Evolutionary conservation across 2,329 filamentous ascomycete species (phyloP).

Genomic region (Colletotrichum sublineola): DNA sequence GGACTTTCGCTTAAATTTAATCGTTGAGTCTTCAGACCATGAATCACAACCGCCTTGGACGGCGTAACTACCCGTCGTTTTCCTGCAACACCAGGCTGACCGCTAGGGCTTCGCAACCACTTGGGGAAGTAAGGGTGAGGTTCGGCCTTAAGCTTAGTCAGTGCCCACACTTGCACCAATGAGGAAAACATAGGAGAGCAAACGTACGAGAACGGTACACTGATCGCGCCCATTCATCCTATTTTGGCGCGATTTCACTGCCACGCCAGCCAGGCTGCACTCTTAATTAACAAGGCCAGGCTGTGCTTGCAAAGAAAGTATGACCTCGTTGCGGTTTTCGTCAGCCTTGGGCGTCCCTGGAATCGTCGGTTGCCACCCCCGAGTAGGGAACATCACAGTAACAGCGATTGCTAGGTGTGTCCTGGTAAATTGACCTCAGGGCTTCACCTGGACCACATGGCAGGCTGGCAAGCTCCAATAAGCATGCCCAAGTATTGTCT

Average conservation of each 20-base stretch:
- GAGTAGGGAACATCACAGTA: not conserved
- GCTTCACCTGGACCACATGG: slow-evolving; percentile 19
- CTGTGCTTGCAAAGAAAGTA: slow-evolving; percentile 25
- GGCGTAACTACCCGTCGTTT: not conserved
- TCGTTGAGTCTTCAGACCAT: not conserved
- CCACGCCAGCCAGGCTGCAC: not conserved
- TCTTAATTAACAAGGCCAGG: not conserved
- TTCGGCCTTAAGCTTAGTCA: not conserved
- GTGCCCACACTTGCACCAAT: not conserved
- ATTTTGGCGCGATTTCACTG: slow-evolving; percentile 3
- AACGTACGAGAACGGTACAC: not conserved
- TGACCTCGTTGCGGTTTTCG: slow-evolving; percentile 8
- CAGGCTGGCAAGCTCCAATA: slow-evolving; percentile 10
- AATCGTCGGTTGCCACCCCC: slow-evolving; percentile 4
- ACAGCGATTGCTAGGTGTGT: slow-evolving; percentile 13
- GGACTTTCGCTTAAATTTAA: not conserved
- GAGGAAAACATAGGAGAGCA: slow-evolving; percentile 1
- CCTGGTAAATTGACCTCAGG: slow-evolving; percentile 11
- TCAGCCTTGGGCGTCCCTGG: not conserved
- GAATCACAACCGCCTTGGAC: not conserved
- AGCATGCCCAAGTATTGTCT: slow-evolving; percentile 18
- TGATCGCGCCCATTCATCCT: not conserved
- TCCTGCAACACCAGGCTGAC: slow-evolving; percentile 3
- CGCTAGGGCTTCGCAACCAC: not conserved
- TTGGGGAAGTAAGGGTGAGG: not conserved